Base-by-base conservation (phyloP, 441 rosid species). In the Cnidoscolus chayamansa region DNA sequence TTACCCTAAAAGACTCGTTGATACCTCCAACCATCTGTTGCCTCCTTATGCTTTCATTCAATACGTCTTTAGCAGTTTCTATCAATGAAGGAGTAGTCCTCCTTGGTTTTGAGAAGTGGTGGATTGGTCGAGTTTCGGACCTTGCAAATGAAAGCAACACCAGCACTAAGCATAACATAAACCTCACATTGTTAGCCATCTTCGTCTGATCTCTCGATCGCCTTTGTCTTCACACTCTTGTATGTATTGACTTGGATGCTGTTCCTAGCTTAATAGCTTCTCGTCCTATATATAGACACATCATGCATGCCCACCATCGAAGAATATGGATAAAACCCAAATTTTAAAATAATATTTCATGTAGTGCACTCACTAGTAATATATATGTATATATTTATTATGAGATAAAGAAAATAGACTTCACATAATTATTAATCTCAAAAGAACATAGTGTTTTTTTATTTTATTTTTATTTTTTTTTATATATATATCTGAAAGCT, bases 41-140 rank as follows among this genome's bases (percentile, higher is more conserved):
- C 75, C 86, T 86, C 16, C 35, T 61, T 63, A 85, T 69, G 77
- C 85, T 86, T 49, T 78, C 89, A 66, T 79, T 71, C 80, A 85
- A 66, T 65, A 84, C 83, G 72, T 80, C 62, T 68, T 73, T 78
- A 20, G 84, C 85, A 49, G 70, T 82, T 76, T 83, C 82, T 74
- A 83, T 81, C 83, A 83, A 72, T 47, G 83, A 78, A 9, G 75
- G 79, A 40, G 64, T 15, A 1, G 13, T 60, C 7, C 20, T 76
- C 17, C 76, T 32, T 7, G 31, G 49, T 48, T 40, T 53, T 10
- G 74, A 74, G 45, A 68, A 66, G 20, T 71, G 71, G 13, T 72
- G 37, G 32, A 79, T 71, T 10, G 75, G 74, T 3, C 90, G 85
- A 75, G 84, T 65, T 69, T 85, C 86, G 10, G 74, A 68, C 60